Evolutionary conservation across 2,329 filamentous ascomycete species (phyloP).

Genomic region (Tolypocladium ophioglossoides): DNA sequence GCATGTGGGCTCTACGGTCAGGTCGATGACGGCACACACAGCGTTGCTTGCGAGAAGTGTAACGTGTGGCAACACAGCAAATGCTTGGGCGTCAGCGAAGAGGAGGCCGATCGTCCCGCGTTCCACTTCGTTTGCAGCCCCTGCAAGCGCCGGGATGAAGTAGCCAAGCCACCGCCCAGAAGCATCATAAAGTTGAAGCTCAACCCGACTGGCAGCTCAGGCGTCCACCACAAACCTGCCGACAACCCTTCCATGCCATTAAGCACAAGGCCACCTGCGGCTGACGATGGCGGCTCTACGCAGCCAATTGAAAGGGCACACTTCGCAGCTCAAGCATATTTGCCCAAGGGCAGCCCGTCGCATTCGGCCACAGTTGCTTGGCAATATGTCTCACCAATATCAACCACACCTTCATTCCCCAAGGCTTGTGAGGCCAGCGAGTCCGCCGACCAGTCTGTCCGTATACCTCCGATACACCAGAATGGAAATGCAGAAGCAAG

Average conservation of each 20-base stretch:
- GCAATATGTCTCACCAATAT: not conserved
- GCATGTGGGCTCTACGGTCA: slow-evolving; percentile 83
- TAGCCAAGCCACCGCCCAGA: slow-evolving; percentile 45
- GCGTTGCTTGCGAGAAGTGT: slow-evolving; percentile 86
- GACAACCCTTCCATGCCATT: not conserved
- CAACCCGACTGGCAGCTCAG: not conserved
- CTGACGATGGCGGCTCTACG: not conserved
- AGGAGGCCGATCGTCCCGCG: slow-evolving; percentile 71
- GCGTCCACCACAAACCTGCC: not conserved
- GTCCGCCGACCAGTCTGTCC: not conserved
- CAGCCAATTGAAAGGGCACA: not conserved
- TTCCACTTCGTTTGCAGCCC: slow-evolving; percentile 79
- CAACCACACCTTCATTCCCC: not conserved
- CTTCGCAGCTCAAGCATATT: not conserved
- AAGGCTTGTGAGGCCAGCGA: not conserved
- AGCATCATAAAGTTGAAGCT: slow-evolving; percentile 45
- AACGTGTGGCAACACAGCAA: slow-evolving; percentile 96
- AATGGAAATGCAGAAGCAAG: not conserved
- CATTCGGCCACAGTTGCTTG: not conserved
- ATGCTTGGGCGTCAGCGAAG: slow-evolving; percentile 70
- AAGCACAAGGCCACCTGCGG: not conserved
- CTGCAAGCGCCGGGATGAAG: slow-evolving; percentile 61
- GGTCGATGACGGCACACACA: slow-evolving; percentile 89
- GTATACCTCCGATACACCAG: not conserved
- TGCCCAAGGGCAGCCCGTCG: not conserved